Conservation (phyloP, 192 early-diverging fungal species). For the Coemansia sp. region DNA sequence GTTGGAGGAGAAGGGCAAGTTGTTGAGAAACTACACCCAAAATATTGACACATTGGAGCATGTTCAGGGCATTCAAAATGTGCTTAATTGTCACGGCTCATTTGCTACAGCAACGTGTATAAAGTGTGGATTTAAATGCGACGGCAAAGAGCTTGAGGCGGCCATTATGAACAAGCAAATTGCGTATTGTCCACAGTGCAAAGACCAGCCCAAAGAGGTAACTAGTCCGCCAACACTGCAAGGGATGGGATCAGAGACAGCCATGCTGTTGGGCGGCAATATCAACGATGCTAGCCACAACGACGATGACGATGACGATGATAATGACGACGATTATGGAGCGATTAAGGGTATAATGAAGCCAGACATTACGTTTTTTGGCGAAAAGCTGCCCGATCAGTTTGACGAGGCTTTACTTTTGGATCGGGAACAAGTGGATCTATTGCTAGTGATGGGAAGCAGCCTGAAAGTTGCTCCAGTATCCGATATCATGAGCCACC, state of each 20-base stretch:
- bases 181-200: constrained; percentile 74
- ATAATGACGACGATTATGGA: constrained; percentile 60
- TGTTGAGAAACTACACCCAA: constrained; percentile 91
- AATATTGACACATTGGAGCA: constrained; percentile 97
- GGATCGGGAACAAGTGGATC: constrained; percentile 77
- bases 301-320: constrained; percentile 43
- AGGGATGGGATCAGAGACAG: background rate
- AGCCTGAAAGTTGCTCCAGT: constrained; percentile 95
- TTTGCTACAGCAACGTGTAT: constrained; percentile 93
- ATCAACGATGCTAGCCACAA: background rate
- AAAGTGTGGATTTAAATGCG: constrained; percentile 71
- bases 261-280: background rate
- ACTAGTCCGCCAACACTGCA: background rate
- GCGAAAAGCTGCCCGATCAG: constrained; percentile 80
- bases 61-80: constrained; percentile 72
- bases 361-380: constrained; percentile 97
- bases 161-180: constrained; percentile 75
- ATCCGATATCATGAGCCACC: constrained; percentile 79
- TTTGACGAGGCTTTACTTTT: constrained; percentile 71
- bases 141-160: constrained; percentile 75
- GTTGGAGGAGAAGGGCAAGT: constrained; percentile 78
- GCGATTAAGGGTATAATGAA: constrained; percentile 70
- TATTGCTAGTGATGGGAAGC: constrained; percentile 94
- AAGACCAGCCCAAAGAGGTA: constrained; percentile 7
- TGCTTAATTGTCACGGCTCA: constrained; percentile 94